These are phyloP conservation scores for Eleusine coracana DNA, from an alignment of 176 grass and related monocot genomes.

Conservation along the genomic window DNA sequence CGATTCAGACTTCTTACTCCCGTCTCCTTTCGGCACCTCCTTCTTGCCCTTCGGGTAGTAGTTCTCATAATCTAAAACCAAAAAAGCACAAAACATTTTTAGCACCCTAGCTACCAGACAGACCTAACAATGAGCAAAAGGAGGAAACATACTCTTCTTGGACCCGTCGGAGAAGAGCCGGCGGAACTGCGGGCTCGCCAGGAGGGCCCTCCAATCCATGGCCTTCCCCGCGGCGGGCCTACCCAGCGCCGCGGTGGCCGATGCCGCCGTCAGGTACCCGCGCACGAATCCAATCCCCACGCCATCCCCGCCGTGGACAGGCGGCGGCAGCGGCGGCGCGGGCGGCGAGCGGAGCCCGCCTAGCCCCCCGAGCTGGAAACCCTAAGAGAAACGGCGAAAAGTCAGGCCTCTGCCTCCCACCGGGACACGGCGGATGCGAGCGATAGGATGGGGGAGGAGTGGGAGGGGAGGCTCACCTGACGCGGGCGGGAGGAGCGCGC, in stretches of 20 bases:
- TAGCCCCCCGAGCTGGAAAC: slow-evolving; percentile 50
- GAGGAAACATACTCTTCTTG: slow-evolving; percentile 68
- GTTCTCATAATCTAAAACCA: slow-evolving; percentile 86
- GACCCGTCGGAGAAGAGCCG: slow-evolving; percentile 73
- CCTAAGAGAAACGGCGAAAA: slow-evolving; percentile 46
- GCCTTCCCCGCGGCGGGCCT: slow-evolving; percentile 47
- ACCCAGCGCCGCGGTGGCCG: slow-evolving; percentile 45
- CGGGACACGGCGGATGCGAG: neutral
- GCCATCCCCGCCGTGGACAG: slow-evolving; percentile 33
- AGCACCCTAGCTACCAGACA: neutral
- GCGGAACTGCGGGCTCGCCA: slow-evolving; percentile 72
- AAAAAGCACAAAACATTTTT: neutral
- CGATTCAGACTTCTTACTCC: slow-evolving; percentile 70
- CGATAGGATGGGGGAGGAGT: neutral
- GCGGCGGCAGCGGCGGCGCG: slow-evolving; percentile 22
- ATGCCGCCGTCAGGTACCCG: slow-evolving; percentile 62
- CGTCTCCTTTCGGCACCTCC: slow-evolving; percentile 82
- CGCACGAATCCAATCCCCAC: slow-evolving; percentile 48
- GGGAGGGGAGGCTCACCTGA: slow-evolving; percentile 28
- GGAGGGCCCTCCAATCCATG: slow-evolving; percentile 67
- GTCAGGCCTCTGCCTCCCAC: slow-evolving; percentile 23
- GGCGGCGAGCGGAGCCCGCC: slow-evolving; percentile 33
- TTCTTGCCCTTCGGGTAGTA: slow-evolving; percentile 87
- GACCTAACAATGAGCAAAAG: neutral
- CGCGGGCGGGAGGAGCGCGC: slow-evolving; percentile 52